Base-by-base conservation (phyloP, 2,329 filamentous ascomycete genomes). In the Grosmannia huntii region DNA sequence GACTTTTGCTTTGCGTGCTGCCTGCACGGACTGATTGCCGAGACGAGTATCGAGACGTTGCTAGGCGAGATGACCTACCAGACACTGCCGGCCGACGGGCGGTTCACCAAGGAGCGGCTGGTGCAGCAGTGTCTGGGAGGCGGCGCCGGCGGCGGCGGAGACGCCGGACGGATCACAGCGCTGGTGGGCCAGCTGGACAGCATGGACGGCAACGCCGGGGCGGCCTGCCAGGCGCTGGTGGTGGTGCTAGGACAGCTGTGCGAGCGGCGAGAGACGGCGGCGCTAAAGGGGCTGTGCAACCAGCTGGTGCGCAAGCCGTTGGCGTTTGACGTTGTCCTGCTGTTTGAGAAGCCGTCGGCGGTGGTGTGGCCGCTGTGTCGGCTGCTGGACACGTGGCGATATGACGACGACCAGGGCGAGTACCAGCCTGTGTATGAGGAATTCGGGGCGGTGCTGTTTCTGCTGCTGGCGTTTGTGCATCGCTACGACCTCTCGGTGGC, bases 1-100 rank as follows among this genome's bases (percentile, higher is more conserved):
- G 80, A 96, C 61, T 97, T 97, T 64, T 81, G 95, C 48, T 94
- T 95, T 62, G 85, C 92, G 0, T 99, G 94, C 68, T 89, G 89
- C 57, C 77, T 96, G 46, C 91, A 97, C 69, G 84, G 85, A 0
- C 75, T 99, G n/a, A 84, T 97, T 27, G 82, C 85, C 0, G 84
- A 90, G 62, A 78, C 83, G 38, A 87, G 86, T 55, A 88, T 96
- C 19, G 85, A 92, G 67, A 81, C 81, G 4, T 79, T 99, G 11
- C 74, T 96, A 2, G 90, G 90, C 5, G 90, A 96, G 65, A 86
- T 90, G 27, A 88, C 89, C 0, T 86, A 94, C 74, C 85, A 89
- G 63, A 87, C 84, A 44, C 75, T 91, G 54, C 88, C 90, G 1
- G 81, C 84, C 27, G 81, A 85, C 27, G 85, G 87, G 4, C 85